These are phyloP conservation scores for Paracamarosporium sp. DNA, from an alignment of 2,329 filamentous ascomycete genomes.

Conservation along the genomic window DNA sequence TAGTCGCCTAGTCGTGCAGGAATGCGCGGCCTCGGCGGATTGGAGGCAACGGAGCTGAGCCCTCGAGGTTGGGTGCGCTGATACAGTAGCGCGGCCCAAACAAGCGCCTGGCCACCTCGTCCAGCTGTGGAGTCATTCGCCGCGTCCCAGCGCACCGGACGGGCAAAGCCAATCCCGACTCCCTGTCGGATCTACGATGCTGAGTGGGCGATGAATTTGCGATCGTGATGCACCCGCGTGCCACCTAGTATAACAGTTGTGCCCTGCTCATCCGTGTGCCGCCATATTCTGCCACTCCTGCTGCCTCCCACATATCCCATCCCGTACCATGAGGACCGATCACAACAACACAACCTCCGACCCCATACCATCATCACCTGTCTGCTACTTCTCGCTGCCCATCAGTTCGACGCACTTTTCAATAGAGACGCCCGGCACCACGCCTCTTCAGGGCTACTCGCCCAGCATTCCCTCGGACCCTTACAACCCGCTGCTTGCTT, in stretches of 20 bases:
- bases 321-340: constrained; percentile 15
- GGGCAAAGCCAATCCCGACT: neutral
- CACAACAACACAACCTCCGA: constrained; percentile 5
- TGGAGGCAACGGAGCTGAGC: neutral
- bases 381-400: constrained; percentile 45
- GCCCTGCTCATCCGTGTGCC: constrained; percentile 6
- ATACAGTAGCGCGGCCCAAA: neutral
- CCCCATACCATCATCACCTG: constrained; percentile 16
- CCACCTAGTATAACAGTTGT: constrained; percentile 8
- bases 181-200: neutral
- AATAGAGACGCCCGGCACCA: constrained; percentile 36
- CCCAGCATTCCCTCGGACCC: constrained; percentile 36
- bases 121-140: neutral
- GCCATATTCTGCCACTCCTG: neutral
- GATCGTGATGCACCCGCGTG: neutral
- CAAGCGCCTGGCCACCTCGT: neutral
- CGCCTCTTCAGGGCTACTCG: constrained; percentile 30
- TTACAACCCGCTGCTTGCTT: constrained; percentile 44
- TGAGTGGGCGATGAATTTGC: neutral
- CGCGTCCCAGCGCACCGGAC: neutral
- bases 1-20: too few relatives aligned
- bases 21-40: neutral
- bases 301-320: neutral
- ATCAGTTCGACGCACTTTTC: constrained; percentile 37
- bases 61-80: neutral